Evolutionary conservation across 2,329 filamentous ascomycete genomes (phyloP).

Genomic region (Epichloe gansuensis): DNA sequence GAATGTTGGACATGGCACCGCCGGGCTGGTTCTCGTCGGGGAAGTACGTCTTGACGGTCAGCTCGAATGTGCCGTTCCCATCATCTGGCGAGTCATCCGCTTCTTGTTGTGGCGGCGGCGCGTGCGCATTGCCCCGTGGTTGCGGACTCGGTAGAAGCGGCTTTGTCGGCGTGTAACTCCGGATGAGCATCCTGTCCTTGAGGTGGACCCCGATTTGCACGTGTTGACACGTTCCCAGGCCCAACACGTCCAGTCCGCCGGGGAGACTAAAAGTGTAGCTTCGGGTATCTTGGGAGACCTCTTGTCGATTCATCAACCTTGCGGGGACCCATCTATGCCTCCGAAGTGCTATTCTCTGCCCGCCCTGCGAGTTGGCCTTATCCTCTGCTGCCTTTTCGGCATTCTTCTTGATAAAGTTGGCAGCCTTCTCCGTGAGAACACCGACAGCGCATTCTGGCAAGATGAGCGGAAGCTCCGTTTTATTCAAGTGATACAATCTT

Average conservation of each 20-base stretch:
- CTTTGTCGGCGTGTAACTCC: slow-evolving; percentile 36
- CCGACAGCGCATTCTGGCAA: slow-evolving; percentile 34
- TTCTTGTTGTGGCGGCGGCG: not conserved
- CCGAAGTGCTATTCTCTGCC: slow-evolving; percentile 22
- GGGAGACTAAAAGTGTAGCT: slow-evolving; percentile 34
- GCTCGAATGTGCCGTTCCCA: slow-evolving; percentile 32
- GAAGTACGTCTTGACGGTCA: slow-evolving; percentile 39
- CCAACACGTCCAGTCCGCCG: slow-evolving; percentile 25
- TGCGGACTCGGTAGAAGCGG: slow-evolving; percentile 23
- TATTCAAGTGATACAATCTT: not conserved
- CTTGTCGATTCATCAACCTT: slow-evolving; percentile 23
- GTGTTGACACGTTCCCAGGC: slow-evolving; percentile 38
- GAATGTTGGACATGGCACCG: slow-evolving; percentile 39
- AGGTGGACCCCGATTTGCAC: slow-evolving; percentile 40
- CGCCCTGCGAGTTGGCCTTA: slow-evolving; percentile 13
- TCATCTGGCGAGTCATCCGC: slow-evolving; percentile 10
- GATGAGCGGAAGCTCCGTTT: not conserved
- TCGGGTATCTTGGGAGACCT: slow-evolving; percentile 26
- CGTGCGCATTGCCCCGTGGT: not conserved
- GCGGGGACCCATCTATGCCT: slow-evolving; percentile 34
- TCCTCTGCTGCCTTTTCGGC: slow-evolving; percentile 27
- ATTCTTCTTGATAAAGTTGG: slow-evolving; percentile 31
- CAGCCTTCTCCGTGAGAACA: slow-evolving; percentile 33
- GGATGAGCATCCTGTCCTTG: slow-evolving; percentile 34
- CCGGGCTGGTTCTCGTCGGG: slow-evolving; percentile 33